Percentiles rank a stretch among this genome's conserved stretches.
Evolutionary conservation across 306 rosid species (phyloP).

Genomic region (Inga oerstediana): DNA sequence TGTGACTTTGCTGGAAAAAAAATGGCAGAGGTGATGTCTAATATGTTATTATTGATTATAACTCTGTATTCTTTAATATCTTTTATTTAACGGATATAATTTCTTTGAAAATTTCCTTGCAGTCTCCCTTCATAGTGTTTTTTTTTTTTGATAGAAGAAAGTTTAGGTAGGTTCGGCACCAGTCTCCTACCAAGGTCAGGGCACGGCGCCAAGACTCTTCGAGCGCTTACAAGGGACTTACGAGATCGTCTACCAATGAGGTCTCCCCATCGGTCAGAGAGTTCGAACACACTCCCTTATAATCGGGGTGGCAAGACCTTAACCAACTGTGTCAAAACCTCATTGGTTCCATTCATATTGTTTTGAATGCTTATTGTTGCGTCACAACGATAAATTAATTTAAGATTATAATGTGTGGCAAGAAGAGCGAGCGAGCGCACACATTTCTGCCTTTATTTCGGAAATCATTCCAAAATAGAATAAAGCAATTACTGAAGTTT

Average conservation of each 20-base stretch:
- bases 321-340: too few species aligned
- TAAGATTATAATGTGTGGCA: neutral
- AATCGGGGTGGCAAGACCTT: too few species aligned
- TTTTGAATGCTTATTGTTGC: neutral
- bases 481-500: neutral
- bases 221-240: too few species aligned
- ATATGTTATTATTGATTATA: neutral
- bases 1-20: neutral
- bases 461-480: neutral
- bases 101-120: neutral
- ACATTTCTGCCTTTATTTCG: neutral
- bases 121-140: neutral
- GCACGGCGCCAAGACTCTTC: too few species aligned
- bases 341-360: too few species aligned
- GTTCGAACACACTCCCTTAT: too few species aligned
- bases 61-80: neutral
- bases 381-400: neutral
- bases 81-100: neutral
- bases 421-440: too few species aligned
- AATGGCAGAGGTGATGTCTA: neutral
- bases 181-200: too few species aligned
- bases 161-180: too few species aligned
- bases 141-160: too few species aligned
- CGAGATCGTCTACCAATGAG: too few species aligned
- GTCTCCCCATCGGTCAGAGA: too few species aligned